phyloP scores from a whole-genome alignment of 805 yeast species.

The Teunomyces cretensis region DNA sequence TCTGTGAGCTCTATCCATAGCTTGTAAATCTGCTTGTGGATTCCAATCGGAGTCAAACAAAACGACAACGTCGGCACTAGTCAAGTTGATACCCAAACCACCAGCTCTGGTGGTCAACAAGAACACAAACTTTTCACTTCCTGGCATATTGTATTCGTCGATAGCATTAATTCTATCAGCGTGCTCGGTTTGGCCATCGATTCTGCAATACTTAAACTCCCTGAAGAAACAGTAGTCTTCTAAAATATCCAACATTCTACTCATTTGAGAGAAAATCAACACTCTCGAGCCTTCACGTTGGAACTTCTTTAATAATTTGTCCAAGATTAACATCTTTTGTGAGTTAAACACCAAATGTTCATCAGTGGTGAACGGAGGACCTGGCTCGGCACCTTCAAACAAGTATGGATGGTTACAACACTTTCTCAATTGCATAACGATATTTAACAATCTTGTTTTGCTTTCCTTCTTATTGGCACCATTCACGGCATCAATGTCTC shows the following conservation, averaged over 20 bases:
- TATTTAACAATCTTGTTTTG: constrained; percentile 72
- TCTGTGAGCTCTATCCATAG: constrained; percentile 88
- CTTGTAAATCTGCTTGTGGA: constrained; percentile 86
- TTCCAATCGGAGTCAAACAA: constrained; percentile 84
- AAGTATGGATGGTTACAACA: constrained; percentile 85
- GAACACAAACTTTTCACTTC: constrained; percentile 68
- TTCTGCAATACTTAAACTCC: constrained; percentile 69
- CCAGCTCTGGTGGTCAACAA: constrained; percentile 84
- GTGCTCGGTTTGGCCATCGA: constrained; percentile 83
- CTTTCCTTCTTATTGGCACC: constrained; percentile 75
- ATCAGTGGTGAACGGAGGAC: constrained; percentile 84
- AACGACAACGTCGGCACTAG: constrained; percentile 77
- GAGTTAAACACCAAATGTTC: constrained; percentile 77
- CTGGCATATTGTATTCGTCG: constrained; percentile 79
- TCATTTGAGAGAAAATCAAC: constrained; percentile 80
- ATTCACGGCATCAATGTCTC: constrained; percentile 81
- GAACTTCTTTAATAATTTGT: constrained; percentile 59
- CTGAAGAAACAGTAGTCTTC: constrained; percentile 78
- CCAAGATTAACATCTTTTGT: constrained; percentile 70
- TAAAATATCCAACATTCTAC: constrained; percentile 73
- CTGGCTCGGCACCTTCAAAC: constrained; percentile 88
- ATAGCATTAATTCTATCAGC: constrained; percentile 72
- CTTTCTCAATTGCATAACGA: constrained; percentile 82
- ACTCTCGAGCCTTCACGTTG: constrained; percentile 74
- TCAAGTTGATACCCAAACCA: constrained; percentile 82